Percentiles rank a stretch among this genome's conserved stretches.
These are phyloP conservation scores for Cystofilobasidium ferigula DNA, from an alignment of 768 basidiomycete genomes.

Conservation along the genomic window DNA sequence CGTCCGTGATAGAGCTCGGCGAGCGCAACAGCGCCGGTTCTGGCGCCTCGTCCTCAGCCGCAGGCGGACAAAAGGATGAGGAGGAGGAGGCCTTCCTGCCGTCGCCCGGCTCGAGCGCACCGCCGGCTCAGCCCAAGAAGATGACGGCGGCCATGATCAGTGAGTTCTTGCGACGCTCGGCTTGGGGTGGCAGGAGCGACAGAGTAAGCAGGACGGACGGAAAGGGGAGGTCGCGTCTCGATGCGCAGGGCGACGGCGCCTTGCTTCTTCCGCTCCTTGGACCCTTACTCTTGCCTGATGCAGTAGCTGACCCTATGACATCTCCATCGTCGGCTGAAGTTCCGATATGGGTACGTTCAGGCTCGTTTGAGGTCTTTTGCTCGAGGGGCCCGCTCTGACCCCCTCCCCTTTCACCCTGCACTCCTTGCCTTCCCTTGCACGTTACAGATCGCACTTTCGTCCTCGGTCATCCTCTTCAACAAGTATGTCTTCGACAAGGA, in stretches of 20 bases:
- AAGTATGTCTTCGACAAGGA: constrained; percentile 51
- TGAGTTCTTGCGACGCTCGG: not conserved
- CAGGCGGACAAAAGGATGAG: not conserved
- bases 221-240: too few species aligned
- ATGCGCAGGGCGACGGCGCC: too few species aligned
- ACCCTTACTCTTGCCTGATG: too few species aligned
- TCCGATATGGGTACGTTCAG: constrained; percentile 13
- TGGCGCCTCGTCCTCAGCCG: not conserved
- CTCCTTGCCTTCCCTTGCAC: not conserved
- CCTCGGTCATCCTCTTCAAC: constrained; percentile 91
- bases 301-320: not conserved
- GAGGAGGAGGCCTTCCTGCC: not conserved
- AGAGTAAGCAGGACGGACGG: too few species aligned
- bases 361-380: not conserved
- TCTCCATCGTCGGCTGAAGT: constrained; percentile 2
- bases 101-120: not conserved
- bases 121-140: not conserved
- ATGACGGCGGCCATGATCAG: constrained; percentile 16
- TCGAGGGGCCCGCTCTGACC: not conserved
- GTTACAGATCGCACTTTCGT: constrained; percentile 70
- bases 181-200: not conserved
- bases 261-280: too few species aligned
- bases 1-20: constrained; percentile 9
- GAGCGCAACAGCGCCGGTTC: not conserved
- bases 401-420: not conserved